Evolutionary conservation across 148 eudicot species (phyloP).

Genomic region (Cornus kousa): DNA sequence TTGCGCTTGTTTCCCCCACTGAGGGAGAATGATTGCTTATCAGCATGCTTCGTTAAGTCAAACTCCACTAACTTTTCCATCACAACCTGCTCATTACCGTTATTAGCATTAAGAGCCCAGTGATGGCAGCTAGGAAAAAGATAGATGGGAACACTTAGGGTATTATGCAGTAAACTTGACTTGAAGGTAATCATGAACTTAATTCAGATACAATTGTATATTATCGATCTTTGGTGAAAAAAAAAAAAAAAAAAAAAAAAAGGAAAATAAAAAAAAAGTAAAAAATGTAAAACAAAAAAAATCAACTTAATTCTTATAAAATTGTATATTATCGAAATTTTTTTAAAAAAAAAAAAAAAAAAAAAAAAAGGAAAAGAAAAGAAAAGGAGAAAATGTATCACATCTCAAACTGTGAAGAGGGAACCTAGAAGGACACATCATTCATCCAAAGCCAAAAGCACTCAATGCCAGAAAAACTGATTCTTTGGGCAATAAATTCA

Average conservation of each 20-base stretch:
- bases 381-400: background rate
- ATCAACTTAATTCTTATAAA: background rate
- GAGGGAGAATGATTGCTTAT: constrained; percentile 84
- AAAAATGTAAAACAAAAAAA: background rate
- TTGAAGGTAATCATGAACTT: background rate
- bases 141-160: background rate
- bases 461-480: background rate
- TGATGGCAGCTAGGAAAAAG: background rate
- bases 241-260: background rate
- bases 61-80: constrained; percentile 80
- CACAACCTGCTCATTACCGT: constrained; percentile 57
- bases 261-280: background rate
- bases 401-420: background rate
- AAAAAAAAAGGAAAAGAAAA: background rate
- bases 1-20: constrained; percentile 99
- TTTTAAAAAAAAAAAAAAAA: no score
- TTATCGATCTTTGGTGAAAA: background rate
- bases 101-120: background rate
- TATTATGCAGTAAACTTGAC: background rate
- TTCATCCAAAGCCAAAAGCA: constrained; percentile 6
- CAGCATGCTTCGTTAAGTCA: constrained; percentile 80
- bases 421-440: constrained; percentile 7
- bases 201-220: background rate
- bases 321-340: background rate
- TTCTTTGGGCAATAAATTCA: background rate